Percentiles rank a stretch among this genome's conserved stretches.
Evolutionary conservation across 345 rosid species (phyloP).

Genomic region (Populus ilicifolia): DNA sequence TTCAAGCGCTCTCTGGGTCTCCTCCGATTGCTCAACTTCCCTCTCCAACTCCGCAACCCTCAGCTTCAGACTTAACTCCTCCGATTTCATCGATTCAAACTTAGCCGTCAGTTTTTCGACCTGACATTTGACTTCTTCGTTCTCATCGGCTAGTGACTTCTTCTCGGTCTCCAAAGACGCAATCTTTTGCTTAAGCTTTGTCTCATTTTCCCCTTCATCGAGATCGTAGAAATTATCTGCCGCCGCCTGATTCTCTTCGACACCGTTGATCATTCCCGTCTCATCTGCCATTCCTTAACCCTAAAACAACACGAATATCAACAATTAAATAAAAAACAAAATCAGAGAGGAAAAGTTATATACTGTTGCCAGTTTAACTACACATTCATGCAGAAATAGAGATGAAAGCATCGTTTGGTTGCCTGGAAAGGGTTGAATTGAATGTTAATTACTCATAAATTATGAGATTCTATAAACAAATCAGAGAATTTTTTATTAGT

Average conservation of each 20-base stretch:
- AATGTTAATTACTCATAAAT: background rate
- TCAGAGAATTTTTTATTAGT: background rate
- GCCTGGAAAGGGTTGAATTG: background rate
- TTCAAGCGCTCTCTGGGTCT: conserved; percentile 45
- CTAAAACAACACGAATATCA: background rate
- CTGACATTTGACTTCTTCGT: conserved; percentile 35
- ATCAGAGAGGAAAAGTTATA: background rate
- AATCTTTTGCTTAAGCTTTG: conserved; percentile 29
- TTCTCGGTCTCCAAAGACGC: conserved; percentile 54
- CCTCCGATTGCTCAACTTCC: conserved; percentile 51
- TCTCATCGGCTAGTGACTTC: conserved; percentile 35
- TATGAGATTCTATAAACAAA: background rate
- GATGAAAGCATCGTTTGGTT: background rate
- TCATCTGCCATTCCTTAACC: conserved; percentile 43
- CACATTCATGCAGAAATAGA: background rate
- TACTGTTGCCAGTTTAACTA: background rate
- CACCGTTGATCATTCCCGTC: conserved; percentile 31
- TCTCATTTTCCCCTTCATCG: conserved; percentile 29
- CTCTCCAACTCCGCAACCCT: conserved; percentile 38
- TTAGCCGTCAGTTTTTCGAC: conserved; percentile 29
- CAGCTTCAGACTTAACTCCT: conserved; percentile 34
- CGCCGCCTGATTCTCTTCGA: conserved; percentile 25
- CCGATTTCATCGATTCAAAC: conserved; percentile 38
- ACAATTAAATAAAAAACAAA: background rate
- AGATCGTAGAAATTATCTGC: conserved; percentile 31